Evolutionary conservation across 2,329 filamentous ascomycete species (phyloP).

Genomic region (Volutella citrinella): DNA sequence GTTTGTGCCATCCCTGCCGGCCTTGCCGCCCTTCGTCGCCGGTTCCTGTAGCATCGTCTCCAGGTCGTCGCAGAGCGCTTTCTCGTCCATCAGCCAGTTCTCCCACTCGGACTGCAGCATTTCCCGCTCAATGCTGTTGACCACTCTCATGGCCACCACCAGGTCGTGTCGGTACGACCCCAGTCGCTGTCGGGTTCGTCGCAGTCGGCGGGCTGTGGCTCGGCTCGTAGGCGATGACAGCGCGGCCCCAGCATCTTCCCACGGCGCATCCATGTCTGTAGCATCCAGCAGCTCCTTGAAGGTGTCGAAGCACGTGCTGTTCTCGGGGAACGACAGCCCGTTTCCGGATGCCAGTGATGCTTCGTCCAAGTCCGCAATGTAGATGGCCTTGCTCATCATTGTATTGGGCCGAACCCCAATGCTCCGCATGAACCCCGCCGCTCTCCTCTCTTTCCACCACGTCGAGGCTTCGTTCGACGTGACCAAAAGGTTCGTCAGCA

Average conservation of each 20-base stretch:
- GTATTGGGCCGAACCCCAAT: constrained; percentile 77
- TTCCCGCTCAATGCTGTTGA: constrained; percentile 86
- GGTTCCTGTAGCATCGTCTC: constrained; percentile 40
- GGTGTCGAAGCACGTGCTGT: constrained; percentile 59
- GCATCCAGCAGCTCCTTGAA: constrained; percentile 58
- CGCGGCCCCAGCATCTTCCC: constrained; percentile 48
- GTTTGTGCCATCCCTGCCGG: constrained; percentile 11
- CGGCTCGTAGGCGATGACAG: constrained; percentile 48
- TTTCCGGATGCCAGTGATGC: constrained; percentile 41
- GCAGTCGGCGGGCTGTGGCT: constrained; percentile 62
- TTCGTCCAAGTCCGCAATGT: constrained; percentile 75
- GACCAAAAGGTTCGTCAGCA: constrained; percentile 70
- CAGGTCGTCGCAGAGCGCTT: constrained; percentile 66
- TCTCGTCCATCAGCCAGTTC: constrained; percentile 83
- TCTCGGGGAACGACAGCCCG: constrained; percentile 34
- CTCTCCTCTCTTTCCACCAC: constrained; percentile 85
- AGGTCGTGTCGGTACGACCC: constrained; percentile 86
- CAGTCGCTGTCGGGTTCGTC: constrained; percentile 77
- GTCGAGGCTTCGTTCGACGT: constrained; percentile 68
- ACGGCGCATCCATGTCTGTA: constrained; percentile 56
- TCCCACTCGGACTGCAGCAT: constrained; percentile 88
- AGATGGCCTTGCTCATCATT: constrained; percentile 82
- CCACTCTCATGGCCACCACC: constrained; percentile 82
- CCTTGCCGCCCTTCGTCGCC: constrained; percentile 16
- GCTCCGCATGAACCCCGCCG: constrained; percentile 74